These are phyloP conservation scores for Aspergillus panamensis DNA, from an alignment of 495 filamentous ascomycete species.

Conservation along the genomic window DNA sequence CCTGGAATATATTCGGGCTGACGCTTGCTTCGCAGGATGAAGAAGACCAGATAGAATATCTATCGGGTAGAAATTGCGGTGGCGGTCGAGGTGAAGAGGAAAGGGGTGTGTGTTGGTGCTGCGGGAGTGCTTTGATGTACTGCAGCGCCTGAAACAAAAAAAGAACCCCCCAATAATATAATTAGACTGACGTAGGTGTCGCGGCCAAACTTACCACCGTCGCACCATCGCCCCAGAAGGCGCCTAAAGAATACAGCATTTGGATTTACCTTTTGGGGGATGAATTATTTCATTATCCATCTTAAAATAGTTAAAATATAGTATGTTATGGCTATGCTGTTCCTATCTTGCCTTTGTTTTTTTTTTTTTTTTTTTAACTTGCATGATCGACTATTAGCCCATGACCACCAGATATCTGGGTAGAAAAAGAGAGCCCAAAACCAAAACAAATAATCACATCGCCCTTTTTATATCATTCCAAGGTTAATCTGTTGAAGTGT, in stretches of 20 bases:
- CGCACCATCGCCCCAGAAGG: not conserved
- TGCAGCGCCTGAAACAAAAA: constrained; percentile 27
- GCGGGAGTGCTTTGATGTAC: constrained; percentile 8
- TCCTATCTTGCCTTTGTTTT: too few species aligned
- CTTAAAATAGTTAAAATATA: too few species aligned
- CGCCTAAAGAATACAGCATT: not conserved
- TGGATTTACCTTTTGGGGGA: too few species aligned
- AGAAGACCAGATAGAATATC: not conserved
- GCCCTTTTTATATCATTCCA: too few species aligned
- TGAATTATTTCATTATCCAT: too few species aligned
- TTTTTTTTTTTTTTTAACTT: too few species aligned
- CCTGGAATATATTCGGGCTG: not conserved
- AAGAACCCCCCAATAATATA: constrained; percentile 7
- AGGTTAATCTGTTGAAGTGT: too few species aligned
- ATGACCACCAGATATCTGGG: too few species aligned
- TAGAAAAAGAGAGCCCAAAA: too few species aligned
- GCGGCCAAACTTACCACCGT: not conserved
- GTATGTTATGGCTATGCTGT: too few species aligned
- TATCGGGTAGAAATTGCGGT: not conserved
- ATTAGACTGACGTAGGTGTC: constrained; percentile 22
- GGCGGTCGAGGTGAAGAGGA: constrained; percentile 14
- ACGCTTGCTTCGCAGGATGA: not conserved
- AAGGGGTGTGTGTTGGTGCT: constrained; percentile 23
- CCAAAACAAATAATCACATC: too few species aligned
- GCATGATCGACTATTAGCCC: too few species aligned